Percentiles rank a stretch among this genome's conserved stretches.
Conservation (phyloP, 2,329 filamentous ascomycete species). For the Colletotrichum cordylinicola region DNA sequence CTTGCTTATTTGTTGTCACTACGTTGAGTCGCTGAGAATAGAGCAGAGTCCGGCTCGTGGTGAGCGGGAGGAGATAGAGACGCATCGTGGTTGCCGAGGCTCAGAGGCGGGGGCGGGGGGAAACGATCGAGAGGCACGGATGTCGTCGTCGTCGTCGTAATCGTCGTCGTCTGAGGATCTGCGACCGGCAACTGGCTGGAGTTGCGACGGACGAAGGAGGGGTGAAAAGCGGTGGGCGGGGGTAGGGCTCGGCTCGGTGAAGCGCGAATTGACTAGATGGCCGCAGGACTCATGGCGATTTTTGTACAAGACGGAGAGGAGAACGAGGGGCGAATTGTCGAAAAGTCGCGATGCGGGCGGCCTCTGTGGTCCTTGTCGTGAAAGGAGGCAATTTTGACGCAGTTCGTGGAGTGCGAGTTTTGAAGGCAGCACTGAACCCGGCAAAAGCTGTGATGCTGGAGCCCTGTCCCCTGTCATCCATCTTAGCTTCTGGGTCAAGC, state of each 20-base stretch:
- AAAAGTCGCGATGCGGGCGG: conserved; percentile 7
- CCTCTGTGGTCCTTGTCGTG: conserved; percentile 8
- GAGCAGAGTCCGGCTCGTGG: conserved; percentile 86
- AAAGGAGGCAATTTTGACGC: conserved; percentile 19
- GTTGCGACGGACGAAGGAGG: background rate
- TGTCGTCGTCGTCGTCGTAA: background rate
- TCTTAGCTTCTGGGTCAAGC: conserved; percentile 24
- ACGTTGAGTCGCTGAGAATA: conserved; percentile 82
- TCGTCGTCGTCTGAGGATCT: background rate
- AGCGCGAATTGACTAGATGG: background rate
- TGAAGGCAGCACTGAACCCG: background rate
- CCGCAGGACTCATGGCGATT: background rate
- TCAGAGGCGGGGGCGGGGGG: background rate
- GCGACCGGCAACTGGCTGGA: background rate
- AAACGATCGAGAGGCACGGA: background rate
- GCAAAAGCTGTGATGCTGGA: conserved; percentile 5
- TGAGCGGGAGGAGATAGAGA: conserved; percentile 91
- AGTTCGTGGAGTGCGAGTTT: conserved; percentile 18
- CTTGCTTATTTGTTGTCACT: conserved; percentile 56
- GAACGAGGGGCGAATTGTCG: background rate
- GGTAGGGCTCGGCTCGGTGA: background rate
- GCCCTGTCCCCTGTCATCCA: conserved; percentile 13
- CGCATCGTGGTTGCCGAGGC: conserved; percentile 65
- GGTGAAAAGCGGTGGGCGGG: background rate
- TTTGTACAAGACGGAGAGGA: background rate